Evolutionary conservation across 176 grass and related monocot genomes (phyloP).

Genomic region (Oryza glumipatula): DNA sequence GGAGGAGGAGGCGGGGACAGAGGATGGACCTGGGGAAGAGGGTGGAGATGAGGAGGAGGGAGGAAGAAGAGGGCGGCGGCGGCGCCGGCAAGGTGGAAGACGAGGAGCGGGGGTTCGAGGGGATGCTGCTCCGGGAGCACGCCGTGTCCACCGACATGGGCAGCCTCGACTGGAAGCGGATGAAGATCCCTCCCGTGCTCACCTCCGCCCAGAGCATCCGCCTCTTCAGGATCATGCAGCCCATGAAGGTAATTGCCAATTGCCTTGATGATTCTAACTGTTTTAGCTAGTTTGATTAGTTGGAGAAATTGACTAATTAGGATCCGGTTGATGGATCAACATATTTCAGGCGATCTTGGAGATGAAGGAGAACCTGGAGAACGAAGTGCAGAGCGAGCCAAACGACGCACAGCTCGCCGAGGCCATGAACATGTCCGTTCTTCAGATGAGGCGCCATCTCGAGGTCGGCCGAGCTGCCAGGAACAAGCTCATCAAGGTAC

Average conservation of each 20-base stretch:
- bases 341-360: slow-evolving; percentile 49
- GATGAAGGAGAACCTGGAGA: slow-evolving; percentile 56
- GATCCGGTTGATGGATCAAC: background rate
- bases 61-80: slow-evolving; percentile 5
- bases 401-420: slow-evolving; percentile 58
- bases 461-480: slow-evolving; percentile 60
- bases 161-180: slow-evolving; percentile 83
- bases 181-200: slow-evolving; percentile 91
- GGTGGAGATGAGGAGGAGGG: slow-evolving; percentile 46
- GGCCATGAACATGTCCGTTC: slow-evolving; percentile 53
- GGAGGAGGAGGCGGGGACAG: slow-evolving; percentile 39
- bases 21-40: slow-evolving; percentile 70
- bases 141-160: slow-evolving; percentile 63
- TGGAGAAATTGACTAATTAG: background rate
- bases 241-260: slow-evolving; percentile 58
- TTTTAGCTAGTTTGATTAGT: background rate
- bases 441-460: slow-evolving; percentile 49
- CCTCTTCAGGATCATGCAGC: slow-evolving; percentile 88
- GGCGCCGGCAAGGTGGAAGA: slow-evolving; percentile 18
- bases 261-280: too few species aligned
- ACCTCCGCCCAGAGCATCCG: slow-evolving; percentile 55
- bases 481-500: slow-evolving; percentile 81
- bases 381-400: slow-evolving; percentile 55
- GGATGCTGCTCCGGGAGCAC: slow-evolving; percentile 63
- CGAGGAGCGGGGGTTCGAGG: slow-evolving; percentile 55